Evolutionary conservation across 345 rosid species (phyloP), one percentile per base, ranked within the genome.

Genomic region (Brassica nigra): DNA sequence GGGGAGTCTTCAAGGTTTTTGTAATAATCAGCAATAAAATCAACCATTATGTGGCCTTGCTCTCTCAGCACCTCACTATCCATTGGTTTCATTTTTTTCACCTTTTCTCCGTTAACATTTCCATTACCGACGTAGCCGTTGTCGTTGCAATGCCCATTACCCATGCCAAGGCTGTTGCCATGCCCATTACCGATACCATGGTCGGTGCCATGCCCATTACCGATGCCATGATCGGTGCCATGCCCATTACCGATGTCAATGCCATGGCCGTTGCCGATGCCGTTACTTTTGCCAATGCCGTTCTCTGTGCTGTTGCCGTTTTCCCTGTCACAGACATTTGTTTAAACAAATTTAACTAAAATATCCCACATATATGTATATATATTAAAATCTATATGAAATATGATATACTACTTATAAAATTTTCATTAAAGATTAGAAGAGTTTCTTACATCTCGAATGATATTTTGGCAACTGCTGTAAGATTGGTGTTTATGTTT

Each of bases 1-100:
- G 82, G 82, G 14, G 73, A 78, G 31, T 65, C 59, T 20, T 73
- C 62, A 66, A 78, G 77, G 30, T 54, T 55, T 73, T 73, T 79
- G 78, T 79, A 79, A 67, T 73, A 79, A 33, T 79, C 82, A 73
- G 82, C 82, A 47, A 79, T 79, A 34, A 79, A 79, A 79, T 79
- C 82, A 42, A 79, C 74, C 82, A 79, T 79, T 67, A 66, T 42
- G 27, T 79, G 82, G 23, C 82, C 82, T 66, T 79, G 74, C 74
- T 79, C 74, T 61, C 82, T 73, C 62, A 79, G 55, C 69, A 66
- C 8, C 69, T 79, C 82, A 73, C 68, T 79, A 1, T 74, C 74
- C 78, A 79, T 59, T 59, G 82, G 69, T 66, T 47, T 79, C 81
- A 63, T 61, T 15, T 44, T 69, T 66, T 18, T 54, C 76, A 8